phyloP scores from a whole-genome alignment of 208 protist genomes.

The Ichthyophonus hoferi region DNA sequence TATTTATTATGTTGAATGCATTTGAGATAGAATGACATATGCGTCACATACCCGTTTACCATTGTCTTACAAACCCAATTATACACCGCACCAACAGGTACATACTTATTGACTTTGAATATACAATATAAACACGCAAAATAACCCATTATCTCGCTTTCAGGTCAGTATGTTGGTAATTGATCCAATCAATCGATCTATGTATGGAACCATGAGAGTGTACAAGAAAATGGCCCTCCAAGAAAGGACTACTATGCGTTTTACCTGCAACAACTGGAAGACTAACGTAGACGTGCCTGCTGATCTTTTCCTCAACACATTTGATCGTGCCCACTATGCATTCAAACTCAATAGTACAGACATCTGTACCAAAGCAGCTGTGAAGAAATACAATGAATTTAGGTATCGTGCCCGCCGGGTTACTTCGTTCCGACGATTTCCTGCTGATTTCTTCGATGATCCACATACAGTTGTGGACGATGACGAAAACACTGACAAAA shows the following conservation, averaged over 20 bases:
- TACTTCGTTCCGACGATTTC: neutral
- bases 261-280: neutral
- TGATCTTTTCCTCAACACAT: neutral
- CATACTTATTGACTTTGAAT: too few species aligned
- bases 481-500: neutral
- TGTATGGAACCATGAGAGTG: neutral
- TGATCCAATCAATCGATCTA: neutral
- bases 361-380: neutral
- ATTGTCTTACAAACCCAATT: too few species aligned
- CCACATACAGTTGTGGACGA: neutral
- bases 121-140: too few species aligned
- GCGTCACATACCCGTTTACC: too few species aligned
- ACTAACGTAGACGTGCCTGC: neutral
- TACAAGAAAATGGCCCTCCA: neutral
- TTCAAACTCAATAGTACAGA: neutral
- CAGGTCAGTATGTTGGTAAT: neutral
- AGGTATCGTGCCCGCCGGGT: neutral
- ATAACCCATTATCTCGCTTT: neutral
- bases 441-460: neutral
- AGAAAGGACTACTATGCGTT: neutral
- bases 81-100: too few species aligned
- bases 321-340: neutral
- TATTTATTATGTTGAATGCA: too few species aligned
- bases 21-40: too few species aligned
- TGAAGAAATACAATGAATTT: neutral